Conservation (phyloP, 2,329 filamentous ascomycete genomes). For the Fusarium sp. region DNA sequence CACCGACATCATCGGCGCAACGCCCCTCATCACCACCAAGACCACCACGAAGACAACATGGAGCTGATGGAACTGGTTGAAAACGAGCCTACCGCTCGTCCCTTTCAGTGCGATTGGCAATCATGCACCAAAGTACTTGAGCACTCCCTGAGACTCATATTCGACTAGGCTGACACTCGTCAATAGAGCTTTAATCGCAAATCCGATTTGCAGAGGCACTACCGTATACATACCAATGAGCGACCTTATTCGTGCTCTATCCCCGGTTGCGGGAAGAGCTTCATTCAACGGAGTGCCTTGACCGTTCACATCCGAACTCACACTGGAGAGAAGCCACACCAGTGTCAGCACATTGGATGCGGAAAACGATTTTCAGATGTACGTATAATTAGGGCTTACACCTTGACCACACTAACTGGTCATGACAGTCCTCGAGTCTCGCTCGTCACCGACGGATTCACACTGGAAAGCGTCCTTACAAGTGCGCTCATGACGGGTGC, state of each 20-base stretch:
- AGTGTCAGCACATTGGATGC: slow-evolving; percentile 74
- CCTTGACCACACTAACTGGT: slow-evolving; percentile 14
- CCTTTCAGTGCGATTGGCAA: slow-evolving; percentile 74
- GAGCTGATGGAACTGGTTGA: slow-evolving; percentile 75
- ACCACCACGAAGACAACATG: slow-evolving; percentile 50
- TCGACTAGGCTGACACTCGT: slow-evolving; percentile 20
- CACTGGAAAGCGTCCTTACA: slow-evolving; percentile 75
- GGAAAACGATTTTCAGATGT: slow-evolving; percentile 79
- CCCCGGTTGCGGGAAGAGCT: slow-evolving; percentile 74
- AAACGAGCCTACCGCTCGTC: slow-evolving; percentile 71
- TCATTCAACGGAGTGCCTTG: slow-evolving; percentile 77
- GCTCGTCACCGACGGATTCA: slow-evolving; percentile 75
- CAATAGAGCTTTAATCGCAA: slow-evolving; percentile 77
- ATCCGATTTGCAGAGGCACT: slow-evolving; percentile 77
- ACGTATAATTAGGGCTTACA: slow-evolving; percentile 46
- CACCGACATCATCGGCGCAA: slow-evolving; percentile 1
- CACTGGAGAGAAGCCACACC: slow-evolving; percentile 78
- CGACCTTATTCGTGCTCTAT: slow-evolving; percentile 73
- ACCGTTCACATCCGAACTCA: slow-evolving; percentile 79
- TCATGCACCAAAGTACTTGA: slow-evolving; percentile 69
- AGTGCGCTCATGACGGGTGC: slow-evolving; percentile 71
- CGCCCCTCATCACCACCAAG: background rate
- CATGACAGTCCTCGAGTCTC: slow-evolving; percentile 70
- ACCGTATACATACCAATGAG: slow-evolving; percentile 79
- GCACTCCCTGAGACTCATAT: background rate